Base-by-base conservation (phyloP, 2,329 filamentous ascomycete genomes). In the Grosmannia clavigera region DNA sequence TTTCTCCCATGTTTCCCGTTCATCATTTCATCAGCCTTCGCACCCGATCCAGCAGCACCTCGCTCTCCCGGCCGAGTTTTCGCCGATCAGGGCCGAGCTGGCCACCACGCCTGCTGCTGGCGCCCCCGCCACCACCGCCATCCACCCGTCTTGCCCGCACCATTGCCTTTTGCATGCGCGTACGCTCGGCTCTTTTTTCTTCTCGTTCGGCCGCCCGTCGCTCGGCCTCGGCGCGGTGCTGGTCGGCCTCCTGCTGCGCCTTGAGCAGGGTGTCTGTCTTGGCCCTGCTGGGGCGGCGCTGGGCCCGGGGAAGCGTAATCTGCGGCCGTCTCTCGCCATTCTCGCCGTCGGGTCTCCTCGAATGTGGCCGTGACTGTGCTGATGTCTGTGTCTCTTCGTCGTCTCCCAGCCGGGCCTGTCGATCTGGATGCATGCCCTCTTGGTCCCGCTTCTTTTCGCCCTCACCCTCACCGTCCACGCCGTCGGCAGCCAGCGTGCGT, bases 31-130 rank as follows among this genome's bases (percentile, higher is more conserved):
- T 81, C 72, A 95, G 76, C 69, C 78, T 84, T 77, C 86, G 86
- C 40, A 92, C 86, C 73, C 86, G 89, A 68, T 90, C 87, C 60
- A 96, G 74, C 66, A 96, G 67, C 46, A 92, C 78, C 40, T 80
- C 81, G 67, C 90, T 92, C 76, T 95, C 90, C 62, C 89, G 80
- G 1, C 91, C 91, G 55, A 96, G 72, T 74, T 90, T 92, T 71
- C 87, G 81, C 74, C 88, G 85, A 12, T 35, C n/a, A 11, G 50
- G 25, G 7, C 27, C 59, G 1, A 27, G 14, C 7, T n/a, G 38
- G 38, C 46, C 27, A n/a, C 22, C 25, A 10, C 58, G 22, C 29
- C 40, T 52, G 16, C 35, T 33, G 14, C 29, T 12, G 25, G 35
- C n/a, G 7, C 51, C 6, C 31, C 54, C 10, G 31, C 89, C 84